Base-by-base conservation (phyloP, 2,329 filamentous ascomycete species). In the Aureobasidium sp. region DNA sequence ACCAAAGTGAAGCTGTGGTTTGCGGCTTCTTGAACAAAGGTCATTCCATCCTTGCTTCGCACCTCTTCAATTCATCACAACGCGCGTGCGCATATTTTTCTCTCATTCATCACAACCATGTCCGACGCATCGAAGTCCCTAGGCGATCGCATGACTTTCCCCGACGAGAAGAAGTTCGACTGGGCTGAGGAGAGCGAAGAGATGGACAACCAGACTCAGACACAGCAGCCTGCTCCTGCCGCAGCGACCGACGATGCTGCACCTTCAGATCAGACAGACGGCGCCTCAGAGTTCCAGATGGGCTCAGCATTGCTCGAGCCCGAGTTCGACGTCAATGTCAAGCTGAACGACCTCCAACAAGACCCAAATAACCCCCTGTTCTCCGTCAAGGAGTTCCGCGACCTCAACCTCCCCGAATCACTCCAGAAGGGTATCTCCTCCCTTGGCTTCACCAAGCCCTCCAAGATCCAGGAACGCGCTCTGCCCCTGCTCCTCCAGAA, bases 391-490 rank as follows among this genome's bases (percentile, higher is more conserved):
- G 85, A 83, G 1, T 99, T 97, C 73, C 85, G 94, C 67, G 87
- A 97, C 66, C 84, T 97, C 62, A 87, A 89, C 68, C 81, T 99
- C 89, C 96, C 80, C 69, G 70, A 80, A 26, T 79, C 84, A 46
- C 88, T 97, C 66, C 83, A 92, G 60, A 85, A 90, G 67, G 91
- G 91, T 52, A 82, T 97, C 36, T 80, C 86, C 51, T 80, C 84
- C 60, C 89, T 97, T 83, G 89, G 89, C 77, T 97, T 97, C 80
- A 84, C 87, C 71, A 96, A 95, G 76, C 94, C 94, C 0, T 97
- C 94, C 62, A 99, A 99, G 79, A 96, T 99, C 67, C 94, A 99
- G 79, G 94, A 96, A 75, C 90, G 88, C 69, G 94, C 94, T 1
- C 83, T 99, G 20, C 94, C 94, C 32, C 82, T 99, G 61, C 88